Evolutionary conservation across 352 stramenopile species (phyloP), one percentile per base, ranked within the genome.

Genomic region (Phytophthora pini): DNA sequence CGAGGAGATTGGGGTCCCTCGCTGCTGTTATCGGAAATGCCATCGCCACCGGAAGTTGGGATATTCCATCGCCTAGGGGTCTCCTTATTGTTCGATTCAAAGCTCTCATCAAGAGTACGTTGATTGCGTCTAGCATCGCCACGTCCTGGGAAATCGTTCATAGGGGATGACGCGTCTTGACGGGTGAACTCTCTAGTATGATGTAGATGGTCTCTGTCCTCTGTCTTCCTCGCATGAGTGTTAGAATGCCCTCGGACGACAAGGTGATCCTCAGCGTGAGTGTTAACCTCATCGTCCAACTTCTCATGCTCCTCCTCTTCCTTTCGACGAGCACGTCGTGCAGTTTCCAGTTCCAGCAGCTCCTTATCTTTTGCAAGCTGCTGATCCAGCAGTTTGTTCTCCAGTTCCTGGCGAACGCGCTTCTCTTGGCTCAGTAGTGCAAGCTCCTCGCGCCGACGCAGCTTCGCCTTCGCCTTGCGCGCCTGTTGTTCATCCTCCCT

Each of bases 401-500:
- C 74, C 15, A 87, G 61, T 46, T 87, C 62, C 52, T 93, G 72
- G 3, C 81, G 81, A 46, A 90, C 55, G 8, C 67, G 77, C 13
- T 76, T 67, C 57, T 91, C 85, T 62, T 91, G 80, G 11, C 76
- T 70, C 11, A 82, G 34, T 29, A 84, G 40, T 13, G 76, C 75
- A 17, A 62, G 65, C 20, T 87, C 74, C 45, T 92, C 85, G 4
- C 62, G 74, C 2, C 67, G 60, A 22, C 78, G 65, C 40, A 76
- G 60, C 38, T 70, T 75, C 36, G 59, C 51, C 48, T 70, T 87
- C 27, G 43, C 68, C 53, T 65, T 61, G 12, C 40, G 69, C 29
- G 56, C 76, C 24, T 80, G 68, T 9, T 80, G 70, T 47, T 92
- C 79, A 58, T 91, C 82, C 32, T 93, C 78, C 53, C 74, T 70